Evolutionary conservation across 768 basidiomycete species (phyloP).

Genomic region (Leccinum olivaceopallidum): DNA sequence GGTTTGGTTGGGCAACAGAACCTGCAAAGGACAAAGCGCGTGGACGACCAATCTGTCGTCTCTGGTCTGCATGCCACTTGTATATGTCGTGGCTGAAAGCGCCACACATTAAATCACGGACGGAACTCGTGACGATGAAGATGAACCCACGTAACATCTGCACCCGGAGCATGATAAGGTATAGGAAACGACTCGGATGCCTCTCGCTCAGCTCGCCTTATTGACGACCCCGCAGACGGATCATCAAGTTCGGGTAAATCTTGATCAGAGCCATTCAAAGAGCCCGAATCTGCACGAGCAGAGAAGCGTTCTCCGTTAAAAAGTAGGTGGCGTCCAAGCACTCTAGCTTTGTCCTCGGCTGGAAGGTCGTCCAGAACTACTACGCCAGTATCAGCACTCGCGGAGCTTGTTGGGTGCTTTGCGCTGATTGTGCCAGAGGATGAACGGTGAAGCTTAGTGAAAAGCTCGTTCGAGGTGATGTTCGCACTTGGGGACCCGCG

Average conservation of each 20-base stretch:
- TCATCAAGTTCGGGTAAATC: slow-evolving; percentile 19
- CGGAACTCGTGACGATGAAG: slow-evolving; percentile 6
- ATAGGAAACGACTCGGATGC: slow-evolving; percentile 80
- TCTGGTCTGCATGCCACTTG: slow-evolving; percentile 87
- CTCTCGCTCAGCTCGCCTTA: slow-evolving; percentile 35
- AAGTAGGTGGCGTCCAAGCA: slow-evolving; percentile 80
- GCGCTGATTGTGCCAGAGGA: slow-evolving; percentile 42
- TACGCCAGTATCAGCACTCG: slow-evolving; percentile 30
- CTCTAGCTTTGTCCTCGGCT: slow-evolving; percentile 81
- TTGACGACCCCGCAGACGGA: slow-evolving; percentile 26
- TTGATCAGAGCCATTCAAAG: slow-evolving; percentile 26
- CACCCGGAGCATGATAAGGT: slow-evolving; percentile 83
- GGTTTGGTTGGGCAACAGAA: slow-evolving; percentile 52
- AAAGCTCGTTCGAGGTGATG: slow-evolving; percentile 13
- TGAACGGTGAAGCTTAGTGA: slow-evolving; percentile 18
- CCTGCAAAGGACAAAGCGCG: slow-evolving; percentile 74
- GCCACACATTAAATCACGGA: slow-evolving; percentile 15
- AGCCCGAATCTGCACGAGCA: slow-evolving; percentile 25
- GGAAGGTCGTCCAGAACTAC: slow-evolving; percentile 61
- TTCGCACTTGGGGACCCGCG: slow-evolving; percentile 10
- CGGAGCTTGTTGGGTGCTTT: slow-evolving; percentile 31
- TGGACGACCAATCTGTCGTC: slow-evolving; percentile 56
- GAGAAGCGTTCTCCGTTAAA: slow-evolving; percentile 58
- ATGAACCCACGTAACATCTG: slow-evolving; percentile 84
- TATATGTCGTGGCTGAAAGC: slow-evolving; percentile 81